Base-by-base conservation (phyloP, 345 rosid genomes). In the Citrus medica region DNA sequence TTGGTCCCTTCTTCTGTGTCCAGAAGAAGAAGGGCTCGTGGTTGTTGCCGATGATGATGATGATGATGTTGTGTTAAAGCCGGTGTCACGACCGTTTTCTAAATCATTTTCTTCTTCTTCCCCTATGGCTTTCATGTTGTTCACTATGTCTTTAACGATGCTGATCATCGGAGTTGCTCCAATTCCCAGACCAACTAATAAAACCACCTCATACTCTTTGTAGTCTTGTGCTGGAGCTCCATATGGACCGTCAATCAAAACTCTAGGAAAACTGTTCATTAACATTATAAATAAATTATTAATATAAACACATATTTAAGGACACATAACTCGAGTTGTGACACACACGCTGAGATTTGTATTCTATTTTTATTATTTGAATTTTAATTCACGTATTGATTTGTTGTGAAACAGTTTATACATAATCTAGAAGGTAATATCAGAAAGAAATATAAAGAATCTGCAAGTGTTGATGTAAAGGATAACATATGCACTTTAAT, bases 141-240 rank as follows among this genome's bases (percentile, higher is more conserved):
- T 88, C 30, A 88, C 92, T 62, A 93, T 90, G 88, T 93, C 98
- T 83, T 91, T 91, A 2, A 93, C 84, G 35, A 93, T 91, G 86
- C 98, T 93, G 67, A 93, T 93, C 95, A 93, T 91, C 6, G 98
- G 98, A 6, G 98, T 93, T 25, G 96, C 98, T 75, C 98, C 98
- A 5, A 93, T 93, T 40, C 98, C 95, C 27, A 93, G 84, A 48
- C 94, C 98, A 14, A 93, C 94, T 0, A 93, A 89, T 71, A 93
- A 77, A 21, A 93, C 89, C 13, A 93, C 93, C 63, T 93, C 98
- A 22, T 90, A 91, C 76, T 89, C 82, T 80, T 88, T 87, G 92
- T 90, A 92, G 86, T 91, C 98, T 73, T 93, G 96, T 63, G 98
- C 98, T 70, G 98, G 94, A 65, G 96, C 98, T 56, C 98, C 98